Base-by-base conservation (phyloP, 1,284 basidiomycete genomes). In the Rhodotorula sp. region DNA sequence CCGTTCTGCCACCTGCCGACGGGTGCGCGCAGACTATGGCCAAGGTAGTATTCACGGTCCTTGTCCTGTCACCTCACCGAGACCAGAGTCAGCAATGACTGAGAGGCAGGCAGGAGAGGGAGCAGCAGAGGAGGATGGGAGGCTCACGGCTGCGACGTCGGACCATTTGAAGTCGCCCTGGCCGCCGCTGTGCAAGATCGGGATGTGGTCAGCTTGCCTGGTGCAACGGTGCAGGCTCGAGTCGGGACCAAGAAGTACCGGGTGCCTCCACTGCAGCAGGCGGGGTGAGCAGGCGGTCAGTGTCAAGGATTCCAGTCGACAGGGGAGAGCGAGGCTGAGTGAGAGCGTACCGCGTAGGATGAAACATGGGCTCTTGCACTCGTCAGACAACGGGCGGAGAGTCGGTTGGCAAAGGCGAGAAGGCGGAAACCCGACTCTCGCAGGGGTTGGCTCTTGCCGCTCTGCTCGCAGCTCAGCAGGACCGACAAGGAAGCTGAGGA, bases 1-100 rank as follows among this genome's bases (percentile, higher is more conserved):
- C 70, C 65, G 42, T 74, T 68, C 59, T 74, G 73, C 76, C 75
- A 77, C 0, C 76, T 69, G 6, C 76, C 77, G 24, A 70, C 68
- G 18, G 77, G 76, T 1, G 77, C 77, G 37, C 71, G 72, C 17
- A 77, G 48, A 4, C 62, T 67, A 60, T 78, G 77, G 1, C 77
- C 77, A 46, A 77, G 69, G 67, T 77, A 77, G 65, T 74, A 73
- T 61, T 77, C 75, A 22, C 75, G 71, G 49, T 77, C 68, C 54
- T 75, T 74, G 65, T 77, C 75, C 70, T 73, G 48, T 22, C 1
- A 3, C 3, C 14, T n/a, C n/a, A n/a, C n/a, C 6, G 55, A 3
- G 49, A 18, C 29, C 14, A 45, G 42, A 29, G 18, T 17, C 46
- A 42, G 26, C 8, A 15, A 15, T 29, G 29, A 17, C 48, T 22